These are phyloP conservation scores for Neurospora sp. DNA, from an alignment of 495 filamentous ascomycete species.

Conservation along the genomic window DNA sequence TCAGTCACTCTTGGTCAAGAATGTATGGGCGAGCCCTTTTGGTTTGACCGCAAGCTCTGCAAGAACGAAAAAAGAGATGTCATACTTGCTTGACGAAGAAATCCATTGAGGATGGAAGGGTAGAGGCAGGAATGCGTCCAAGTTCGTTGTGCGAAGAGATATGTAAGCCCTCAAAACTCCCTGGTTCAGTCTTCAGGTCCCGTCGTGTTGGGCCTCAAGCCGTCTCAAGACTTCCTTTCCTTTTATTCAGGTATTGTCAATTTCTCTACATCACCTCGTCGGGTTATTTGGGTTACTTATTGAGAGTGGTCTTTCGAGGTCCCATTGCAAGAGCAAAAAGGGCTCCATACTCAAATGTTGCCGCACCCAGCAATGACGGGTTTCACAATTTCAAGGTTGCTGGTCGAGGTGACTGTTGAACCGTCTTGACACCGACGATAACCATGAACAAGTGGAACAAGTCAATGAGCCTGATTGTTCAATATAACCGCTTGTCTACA, in stretches of 20 bases:
- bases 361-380: not conserved
- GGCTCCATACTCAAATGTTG: not conserved
- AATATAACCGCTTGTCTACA: not conserved
- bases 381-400: not conserved
- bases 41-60: not conserved
- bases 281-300: not conserved
- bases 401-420: not conserved
- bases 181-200: not conserved
- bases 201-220: not conserved
- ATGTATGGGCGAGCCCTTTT: not conserved
- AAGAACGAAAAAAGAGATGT: not conserved
- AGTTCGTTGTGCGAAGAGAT: not conserved
- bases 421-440: not conserved
- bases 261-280: not conserved
- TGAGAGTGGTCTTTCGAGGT: not conserved
- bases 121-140: not conserved
- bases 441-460: not conserved
- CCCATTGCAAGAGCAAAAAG: not conserved
- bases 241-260: too few species aligned
- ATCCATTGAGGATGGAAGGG: not conserved
- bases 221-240: not conserved
- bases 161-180: too few species aligned
- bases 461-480: not conserved
- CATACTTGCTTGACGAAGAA: not conserved
- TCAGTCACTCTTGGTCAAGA: not conserved